phyloP scores from a whole-genome alignment of 805 yeast genomes.

The Cyberlindnera mrakii region DNA sequence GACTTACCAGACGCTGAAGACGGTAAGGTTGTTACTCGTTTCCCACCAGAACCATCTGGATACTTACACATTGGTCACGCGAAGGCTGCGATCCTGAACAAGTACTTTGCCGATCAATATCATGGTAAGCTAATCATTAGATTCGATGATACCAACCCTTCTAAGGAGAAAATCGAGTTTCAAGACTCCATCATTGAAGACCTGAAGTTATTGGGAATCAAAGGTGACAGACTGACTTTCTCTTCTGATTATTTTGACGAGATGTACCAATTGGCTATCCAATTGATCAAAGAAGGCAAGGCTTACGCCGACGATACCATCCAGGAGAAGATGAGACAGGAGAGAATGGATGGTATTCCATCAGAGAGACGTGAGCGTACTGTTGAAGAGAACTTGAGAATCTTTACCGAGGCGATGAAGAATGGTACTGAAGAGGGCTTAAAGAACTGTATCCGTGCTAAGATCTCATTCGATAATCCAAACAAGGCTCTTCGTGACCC shows the following conservation, averaged over 20 bases:
- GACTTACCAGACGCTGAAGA: constrained; percentile 85
- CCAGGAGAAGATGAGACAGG: constrained; percentile 92
- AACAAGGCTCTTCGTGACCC: constrained; percentile 98
- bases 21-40: constrained; percentile 96
- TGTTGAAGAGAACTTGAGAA: constrained; percentile 82
- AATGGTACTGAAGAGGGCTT: constrained; percentile 90
- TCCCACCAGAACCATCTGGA: constrained; percentile 99
- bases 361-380: constrained; percentile 88
- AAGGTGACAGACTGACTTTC: constrained; percentile 82
- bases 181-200: constrained; percentile 94
- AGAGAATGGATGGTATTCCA: constrained; percentile 96
- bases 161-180: constrained; percentile 92
- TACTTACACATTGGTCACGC: constrained; percentile 99
- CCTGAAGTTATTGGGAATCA: constrained; percentile 81
- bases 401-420: constrained; percentile 89
- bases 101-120: constrained; percentile 92
- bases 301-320: constrained; percentile 98
- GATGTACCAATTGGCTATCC: constrained; percentile 82
- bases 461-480: constrained; percentile 83
- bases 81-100: constrained; percentile 94
- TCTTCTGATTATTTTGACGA: constrained; percentile 90
- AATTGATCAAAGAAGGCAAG: constrained; percentile 89
- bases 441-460: constrained; percentile 92
- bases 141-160: constrained; percentile 97
- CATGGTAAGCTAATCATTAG: constrained; percentile 95